Percentiles rank a stretch among this genome's conserved stretches.
Conservation (phyloP, 2,329 filamentous ascomycete species). For the Fusarium dlaminii region DNA sequence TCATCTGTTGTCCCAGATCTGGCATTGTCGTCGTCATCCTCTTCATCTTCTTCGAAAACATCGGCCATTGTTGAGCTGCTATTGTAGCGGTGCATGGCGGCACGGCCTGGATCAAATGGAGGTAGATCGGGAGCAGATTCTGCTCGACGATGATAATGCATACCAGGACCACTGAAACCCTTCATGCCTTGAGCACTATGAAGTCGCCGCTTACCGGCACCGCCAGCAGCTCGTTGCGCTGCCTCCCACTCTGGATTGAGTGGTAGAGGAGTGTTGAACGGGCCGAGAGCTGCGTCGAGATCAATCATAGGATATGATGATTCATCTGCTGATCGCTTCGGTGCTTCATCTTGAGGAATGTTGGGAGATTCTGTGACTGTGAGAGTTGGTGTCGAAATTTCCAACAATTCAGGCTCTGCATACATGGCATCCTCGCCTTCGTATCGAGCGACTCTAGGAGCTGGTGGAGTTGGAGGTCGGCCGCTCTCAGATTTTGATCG, state of each 20-base stretch:
- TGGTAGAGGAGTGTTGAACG: slow-evolving; percentile 82
- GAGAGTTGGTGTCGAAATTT: slow-evolving; percentile 51
- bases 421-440: slow-evolving; percentile 46
- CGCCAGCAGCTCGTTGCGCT: slow-evolving; percentile 66
- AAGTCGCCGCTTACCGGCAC: slow-evolving; percentile 70
- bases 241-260: slow-evolving; percentile 73
- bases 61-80: slow-evolving; percentile 83
- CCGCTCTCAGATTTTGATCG: slow-evolving; percentile 51
- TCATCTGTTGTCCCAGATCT: slow-evolving; percentile 49
- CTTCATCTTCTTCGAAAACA: slow-evolving; percentile 87
- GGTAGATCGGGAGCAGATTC: slow-evolving; percentile 84
- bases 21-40: slow-evolving; percentile 64
- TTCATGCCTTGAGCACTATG: slow-evolving; percentile 80
- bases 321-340: slow-evolving; percentile 65
- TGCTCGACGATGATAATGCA: slow-evolving; percentile 80
- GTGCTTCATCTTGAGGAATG: slow-evolving; percentile 41
- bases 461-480: slow-evolving; percentile 60
- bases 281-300: slow-evolving; percentile 89
- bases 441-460: slow-evolving; percentile 43
- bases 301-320: slow-evolving; percentile 85
- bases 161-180: slow-evolving; percentile 73
- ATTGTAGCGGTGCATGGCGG: slow-evolving; percentile 69
- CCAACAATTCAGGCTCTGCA: slow-evolving; percentile 35
- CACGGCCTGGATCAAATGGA: slow-evolving; percentile 72
- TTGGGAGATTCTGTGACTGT: slow-evolving; percentile 54